Conservation (phyloP, 805 yeast species). For the Schwanniomyces yamadae region DNA sequence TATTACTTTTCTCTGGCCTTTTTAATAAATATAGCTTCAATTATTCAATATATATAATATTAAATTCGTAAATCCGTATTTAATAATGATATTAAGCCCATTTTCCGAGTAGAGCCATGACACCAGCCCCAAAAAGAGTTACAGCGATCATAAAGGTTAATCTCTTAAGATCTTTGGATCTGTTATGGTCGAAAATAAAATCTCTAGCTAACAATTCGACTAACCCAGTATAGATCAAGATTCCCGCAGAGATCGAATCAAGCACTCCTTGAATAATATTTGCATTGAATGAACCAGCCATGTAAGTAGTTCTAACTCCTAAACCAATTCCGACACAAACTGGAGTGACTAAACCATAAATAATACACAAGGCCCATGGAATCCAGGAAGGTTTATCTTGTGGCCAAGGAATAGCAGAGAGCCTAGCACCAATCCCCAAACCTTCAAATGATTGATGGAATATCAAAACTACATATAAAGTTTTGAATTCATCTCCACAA, state of each 20-base stretch:
- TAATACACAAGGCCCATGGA: slow-evolving; percentile 56
- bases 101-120: slow-evolving; percentile 74
- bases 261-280: slow-evolving; percentile 68
- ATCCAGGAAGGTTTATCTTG: slow-evolving; percentile 33
- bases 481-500: slow-evolving; percentile 27
- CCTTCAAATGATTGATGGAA: slow-evolving; percentile 36
- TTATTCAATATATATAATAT: background rate
- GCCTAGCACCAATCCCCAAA: slow-evolving; percentile 31
- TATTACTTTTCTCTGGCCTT: background rate
- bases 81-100: slow-evolving; percentile 53
- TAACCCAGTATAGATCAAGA: slow-evolving; percentile 70
- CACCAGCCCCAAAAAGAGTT: slow-evolving; percentile 66
- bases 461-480: slow-evolving; percentile 27
- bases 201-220: slow-evolving; percentile 82
- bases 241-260: slow-evolving; percentile 77
- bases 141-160: slow-evolving; percentile 51
- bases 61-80: background rate
- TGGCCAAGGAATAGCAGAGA: slow-evolving; percentile 28
- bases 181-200: slow-evolving; percentile 62
- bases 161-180: slow-evolving; percentile 47
- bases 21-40: background rate
- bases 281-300: slow-evolving; percentile 56
- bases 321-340: slow-evolving; percentile 76
- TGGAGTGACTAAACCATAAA: slow-evolving; percentile 63
- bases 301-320: slow-evolving; percentile 64